Base-by-base conservation (phyloP, 228 moss, liverwort and hornwort genomes). In the Sphagnum fallax region DNA sequence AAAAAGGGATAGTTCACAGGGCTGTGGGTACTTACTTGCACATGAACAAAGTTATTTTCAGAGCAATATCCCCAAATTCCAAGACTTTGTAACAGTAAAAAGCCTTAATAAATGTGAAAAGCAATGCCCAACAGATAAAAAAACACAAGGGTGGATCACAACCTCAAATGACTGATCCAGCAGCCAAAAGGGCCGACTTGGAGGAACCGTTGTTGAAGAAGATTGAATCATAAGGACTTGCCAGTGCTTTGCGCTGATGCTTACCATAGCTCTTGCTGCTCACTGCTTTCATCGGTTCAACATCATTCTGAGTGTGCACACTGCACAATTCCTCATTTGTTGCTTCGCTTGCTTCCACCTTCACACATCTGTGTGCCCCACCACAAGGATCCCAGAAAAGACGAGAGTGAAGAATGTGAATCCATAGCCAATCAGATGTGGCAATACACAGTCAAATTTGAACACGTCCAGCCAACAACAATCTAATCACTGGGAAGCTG, bases 131-230 rank as follows among this genome's bases (percentile, higher is more conserved):
- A 57, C 8, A 57, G 55, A 57, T 57, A 0, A 32, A 32, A 32
- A 32, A 32, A 32, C 32, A 1, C 32, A 32, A 32, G 32, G 55
- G 65, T 47, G 50, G 50, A 48, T 49, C n/a, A 52, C 48, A 14
- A 87, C 64, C 78, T 87, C 87, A n/a, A 15, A 87, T 83, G 47
- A 83, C 80, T 64, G 87, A 83, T 6, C 87, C 87, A 13, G 87
- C 87, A 52, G 87, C 87, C 72, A 87, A 72, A 60, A 87, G 75
- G 12, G 83, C 78, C 4, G 83, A 63, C 13, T 52, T 62, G 0
- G 83, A 68, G 11, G 87, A 87, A 48, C 83, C 83, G n/a, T 77
- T 66, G 62, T 77, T 87, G 75, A 87, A 32, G 32, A 32, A 87
- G 58, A 87, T 76, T 12, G 83, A 87, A 58, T 81, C 75, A 71